Evolutionary conservation across 805 yeast genomes (phyloP).

Genomic region (Ogataea naganishii): DNA sequence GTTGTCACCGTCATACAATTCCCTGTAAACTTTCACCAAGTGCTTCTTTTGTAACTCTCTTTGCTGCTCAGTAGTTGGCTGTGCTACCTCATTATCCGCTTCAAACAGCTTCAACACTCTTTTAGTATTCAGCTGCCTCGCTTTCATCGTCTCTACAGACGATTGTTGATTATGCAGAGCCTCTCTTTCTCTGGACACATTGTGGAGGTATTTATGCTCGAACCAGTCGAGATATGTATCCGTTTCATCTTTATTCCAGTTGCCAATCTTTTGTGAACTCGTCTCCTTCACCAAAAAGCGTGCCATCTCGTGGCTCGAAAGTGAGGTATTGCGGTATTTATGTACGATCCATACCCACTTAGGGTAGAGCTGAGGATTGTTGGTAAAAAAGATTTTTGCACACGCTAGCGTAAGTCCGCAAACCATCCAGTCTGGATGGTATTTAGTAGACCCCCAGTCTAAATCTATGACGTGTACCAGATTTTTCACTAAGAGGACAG

Average conservation of each 20-base stretch:
- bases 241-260: constrained; percentile 40
- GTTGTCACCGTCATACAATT: constrained; percentile 1
- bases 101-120: constrained; percentile 10
- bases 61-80: not conserved
- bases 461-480: constrained; percentile 4
- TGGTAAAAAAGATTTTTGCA: constrained; percentile 23
- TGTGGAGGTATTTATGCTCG: constrained; percentile 18
- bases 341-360: constrained; percentile 25
- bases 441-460: constrained; percentile 3
- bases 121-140: constrained; percentile 7
- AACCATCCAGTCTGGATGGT: constrained; percentile 31
- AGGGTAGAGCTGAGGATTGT: constrained; percentile 10
- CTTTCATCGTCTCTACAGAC: constrained; percentile 6
- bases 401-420: constrained; percentile 24
- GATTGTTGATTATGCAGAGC: constrained; percentile 3
- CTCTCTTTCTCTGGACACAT: constrained; percentile 2
- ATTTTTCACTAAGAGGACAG: constrained; percentile 28
- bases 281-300: constrained; percentile 15
- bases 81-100: constrained; percentile 1
- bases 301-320: constrained; percentile 3
- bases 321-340: constrained; percentile 11
- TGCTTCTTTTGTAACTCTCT: not conserved
- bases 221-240: constrained; percentile 45
- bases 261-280: constrained; percentile 26
- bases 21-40: not conserved